phyloP scores from a whole-genome alignment of 345 rosid genomes.

The Turnera subulata region DNA sequence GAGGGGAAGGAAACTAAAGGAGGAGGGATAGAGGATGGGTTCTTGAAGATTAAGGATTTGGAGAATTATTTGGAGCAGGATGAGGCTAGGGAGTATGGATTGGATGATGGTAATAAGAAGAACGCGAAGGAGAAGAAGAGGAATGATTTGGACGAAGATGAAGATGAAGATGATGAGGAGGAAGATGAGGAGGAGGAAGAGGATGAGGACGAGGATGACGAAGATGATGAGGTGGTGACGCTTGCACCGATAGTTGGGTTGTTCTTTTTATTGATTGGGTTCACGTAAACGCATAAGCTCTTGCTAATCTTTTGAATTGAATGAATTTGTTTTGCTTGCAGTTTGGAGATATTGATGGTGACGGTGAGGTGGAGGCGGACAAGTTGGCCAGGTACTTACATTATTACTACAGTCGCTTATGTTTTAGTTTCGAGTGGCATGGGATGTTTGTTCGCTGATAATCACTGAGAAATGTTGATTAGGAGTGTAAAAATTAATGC shows the following conservation, averaged over 20 bases:
- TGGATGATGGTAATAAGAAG: constrained; percentile 35
- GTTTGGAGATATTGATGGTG: constrained; percentile 44
- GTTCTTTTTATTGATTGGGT: not conserved
- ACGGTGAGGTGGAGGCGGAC: constrained; percentile 29
- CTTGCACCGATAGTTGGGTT: not conserved
- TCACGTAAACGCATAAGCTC: too few species aligned
- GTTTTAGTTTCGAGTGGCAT: too few species aligned
- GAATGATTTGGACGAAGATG: constrained; percentile 12
- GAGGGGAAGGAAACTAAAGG: constrained; percentile 32
- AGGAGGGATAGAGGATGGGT: constrained; percentile 71
- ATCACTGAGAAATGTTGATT: too few species aligned
- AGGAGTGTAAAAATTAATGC: too few species aligned
- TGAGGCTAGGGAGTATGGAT: constrained; percentile 76
- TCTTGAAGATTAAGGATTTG: constrained; percentile 76
- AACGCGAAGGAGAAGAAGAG: constrained; percentile 11
- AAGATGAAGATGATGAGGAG: constrained; percentile 16
- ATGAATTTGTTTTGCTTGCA: constrained; percentile 19
- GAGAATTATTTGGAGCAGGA: constrained; percentile 65
- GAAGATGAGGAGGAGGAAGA: constrained; percentile 33
- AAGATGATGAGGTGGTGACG: constrained; percentile 14
- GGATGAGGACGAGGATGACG: constrained; percentile 33
- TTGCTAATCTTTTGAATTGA: not conserved
- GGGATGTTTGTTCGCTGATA: too few species aligned
- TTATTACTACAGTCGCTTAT: too few species aligned
- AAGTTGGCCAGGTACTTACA: constrained; percentile 40